Base-by-base conservation (phyloP, 805 yeast species). In the Maudiozyma turicensis region DNA sequence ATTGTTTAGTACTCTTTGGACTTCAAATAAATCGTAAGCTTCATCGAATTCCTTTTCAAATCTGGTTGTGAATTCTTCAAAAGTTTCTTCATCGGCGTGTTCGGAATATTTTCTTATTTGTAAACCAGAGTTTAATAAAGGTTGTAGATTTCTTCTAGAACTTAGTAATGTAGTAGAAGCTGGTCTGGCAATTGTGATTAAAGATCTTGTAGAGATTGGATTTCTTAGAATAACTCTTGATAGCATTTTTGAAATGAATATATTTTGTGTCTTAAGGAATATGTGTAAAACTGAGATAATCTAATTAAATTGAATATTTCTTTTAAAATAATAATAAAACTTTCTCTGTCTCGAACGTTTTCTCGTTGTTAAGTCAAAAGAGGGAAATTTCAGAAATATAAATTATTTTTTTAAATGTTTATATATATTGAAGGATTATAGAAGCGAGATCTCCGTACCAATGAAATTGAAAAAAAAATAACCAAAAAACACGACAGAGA, bases 1-100 rank as follows among this genome's bases (percentile, higher is more conserved):
- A 76, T 93, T 93, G 82, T 95, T 93, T 68, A 93, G 80, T 53
- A 93, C 90, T 77, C 99, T 87, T 72, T 82, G 89, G 51, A 85
- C 91, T 74, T 85, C 95, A 59, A 85, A 85, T 51, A 85, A 73
- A 68, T 85, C 95, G 70, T 86, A 85, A 44, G 95, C 95, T 68
- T 85, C 88, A 60, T 93, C 97, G 64, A 93, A 93, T 69, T 93
- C 97, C 73, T 88, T 86, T 75, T 88, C 96, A 75, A 80, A 87
- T 80, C 90, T 82, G 54, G 65, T 77, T 48, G 95, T 87, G 77
- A 88, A 89, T 74, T 90, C 96, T 73, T 89, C 97, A 58, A 86
- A 90, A 48, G 95, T 81, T 75, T 89, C 97, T 68, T 86, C 95
- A 58, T 83, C 86, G 67, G 86, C 95, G 58, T 75, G 82, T 50